Evolutionary conservation across 306 rosid genomes (phyloP), one percentile per base, ranked within the genome.

Genomic region (Hippophae gyantsensis): DNA sequence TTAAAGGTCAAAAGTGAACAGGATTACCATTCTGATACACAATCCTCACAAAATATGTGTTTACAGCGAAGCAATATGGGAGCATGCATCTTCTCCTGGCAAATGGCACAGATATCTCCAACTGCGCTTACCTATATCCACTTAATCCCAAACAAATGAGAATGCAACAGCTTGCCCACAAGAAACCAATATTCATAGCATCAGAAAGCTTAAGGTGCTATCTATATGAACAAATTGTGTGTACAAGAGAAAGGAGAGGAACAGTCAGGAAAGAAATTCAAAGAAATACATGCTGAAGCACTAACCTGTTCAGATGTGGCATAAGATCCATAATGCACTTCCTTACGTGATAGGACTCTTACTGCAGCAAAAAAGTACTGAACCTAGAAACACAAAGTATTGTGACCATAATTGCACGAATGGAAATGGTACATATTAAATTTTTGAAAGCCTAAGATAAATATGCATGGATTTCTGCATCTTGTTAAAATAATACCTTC

Each of bases 11-110:
- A 60, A 27, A 51, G 62, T 8, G 27, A 63, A 63, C 6, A 46
- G 32, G 55, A 46, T 76, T 54, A 88, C 99, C 99, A 93, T 65
- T 93, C 99, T 57, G 96, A 93, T 60, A 88, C 99, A 57, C 99
- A 93, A 66, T 93, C 99, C 81, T 93, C 95, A 38, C 99, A 92
- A 74, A 92, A 92, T 61, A 92, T 81, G 86, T 92, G 99, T 72
- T 92, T 92, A 75, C 99, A 93, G 38, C 90, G 84, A 58, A 93
- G 97, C 51, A 84, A 75, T 69, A 93, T 76, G 48, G 99, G 99
- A 54, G 90, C 80, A 68, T 85, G 97, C 97, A 93, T 93, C 86
- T 93, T 88, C 81, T 93, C 99, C 80, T 93, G 99, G 79, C 99
- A 93, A 80, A 92, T 92, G 43, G 99, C 95, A 72, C 99, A 92